Percentiles rank a stretch among this genome's conserved stretches.
Evolutionary conservation across 257 asterid genomes (phyloP).

Genomic region (Mitragyna speciosa): DNA sequence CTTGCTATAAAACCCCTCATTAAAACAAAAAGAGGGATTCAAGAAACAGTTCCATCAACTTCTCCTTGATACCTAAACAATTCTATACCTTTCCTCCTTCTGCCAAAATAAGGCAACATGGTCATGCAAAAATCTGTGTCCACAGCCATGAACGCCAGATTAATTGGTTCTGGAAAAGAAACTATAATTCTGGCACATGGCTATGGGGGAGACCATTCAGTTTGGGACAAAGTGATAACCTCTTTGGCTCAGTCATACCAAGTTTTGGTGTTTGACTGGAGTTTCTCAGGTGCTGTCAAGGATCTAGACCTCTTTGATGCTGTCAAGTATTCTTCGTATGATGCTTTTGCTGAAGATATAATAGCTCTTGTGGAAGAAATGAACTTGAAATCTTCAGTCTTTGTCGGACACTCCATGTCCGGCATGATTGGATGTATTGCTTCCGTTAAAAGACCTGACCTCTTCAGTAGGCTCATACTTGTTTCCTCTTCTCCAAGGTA

Average conservation of each 20-base stretch:
- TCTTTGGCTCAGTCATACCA: conserved; percentile 36
- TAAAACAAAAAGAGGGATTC: background rate
- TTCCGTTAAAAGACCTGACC: conserved; percentile 65
- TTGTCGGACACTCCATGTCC: conserved; percentile 94
- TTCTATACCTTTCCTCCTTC: background rate
- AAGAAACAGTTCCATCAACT: background rate
- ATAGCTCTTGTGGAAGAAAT: conserved; percentile 59
- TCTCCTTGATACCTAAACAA: background rate
- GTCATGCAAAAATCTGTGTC: conserved; percentile 30
- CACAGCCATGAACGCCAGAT: conserved; percentile 56
- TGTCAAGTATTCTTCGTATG: conserved; percentile 49
- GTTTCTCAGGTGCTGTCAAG: conserved; percentile 65
- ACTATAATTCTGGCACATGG: conserved; percentile 76
- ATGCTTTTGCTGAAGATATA: conserved; percentile 71
- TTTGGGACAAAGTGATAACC: conserved; percentile 65
- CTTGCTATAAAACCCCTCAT: background rate
- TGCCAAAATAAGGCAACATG: conserved; percentile 6
- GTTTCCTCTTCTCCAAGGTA: conserved; percentile 83
- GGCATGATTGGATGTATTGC: conserved; percentile 89
- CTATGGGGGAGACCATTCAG: conserved; percentile 76
- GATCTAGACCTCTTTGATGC: conserved; percentile 51
- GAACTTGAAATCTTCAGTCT: conserved; percentile 50
- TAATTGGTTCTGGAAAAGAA: conserved; percentile 56
- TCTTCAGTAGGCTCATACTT: conserved; percentile 58
- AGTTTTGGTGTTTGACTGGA: conserved; percentile 73